Base-by-base conservation (phyloP, 805 yeast species). In the Yamadazyma scolyti region DNA sequence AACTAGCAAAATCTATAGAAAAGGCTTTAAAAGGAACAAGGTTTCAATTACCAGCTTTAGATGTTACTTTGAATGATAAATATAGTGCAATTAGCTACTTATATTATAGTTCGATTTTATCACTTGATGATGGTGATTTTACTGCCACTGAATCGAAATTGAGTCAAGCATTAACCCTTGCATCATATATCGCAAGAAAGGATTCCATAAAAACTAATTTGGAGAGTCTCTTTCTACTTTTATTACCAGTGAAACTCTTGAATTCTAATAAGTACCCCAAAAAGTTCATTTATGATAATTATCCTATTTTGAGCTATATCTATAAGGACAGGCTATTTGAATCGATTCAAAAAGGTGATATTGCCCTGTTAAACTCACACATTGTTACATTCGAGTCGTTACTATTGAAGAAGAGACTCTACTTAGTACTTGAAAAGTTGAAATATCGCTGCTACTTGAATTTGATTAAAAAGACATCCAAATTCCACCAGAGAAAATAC, bases 1-100 rank as follows among this genome's bases (percentile, higher is more conserved):
- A 86, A 44, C 68, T 86, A 52, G 87, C 90, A 20, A 77, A 77
- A 43, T 80, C 83, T 30, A 67, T 86, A 39, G 79, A 83, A 36
- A 79, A 78, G 50, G 95, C 84, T 1, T 57, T 85, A 20, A 66
- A 64, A 18, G 73, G 80, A 9, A 68, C 78, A 27, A 54, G 65
- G 13, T 54, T 55, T 16, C 73, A 73, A 27, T 55, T 82, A 27
- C 90, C 90, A 0, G 47, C 61, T 6, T 70, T 44, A 14, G 33
- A 72, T n/a, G 67, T 63, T 30, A 51, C 73, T 1, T 33, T 38
- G 16, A 23, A 29, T 6, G 42, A 44, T 14, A 56, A 55, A 23
- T 57, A 56, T 20, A 81, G 80, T 30, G 65, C 75, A 3, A 74
- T 80, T 22, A 69, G 75, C 2, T 85, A 76, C 52, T 59, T 77